Base-by-base conservation (phyloP, 2,329 filamentous ascomycete species). In the Colletotrichum chlorophyti region DNA sequence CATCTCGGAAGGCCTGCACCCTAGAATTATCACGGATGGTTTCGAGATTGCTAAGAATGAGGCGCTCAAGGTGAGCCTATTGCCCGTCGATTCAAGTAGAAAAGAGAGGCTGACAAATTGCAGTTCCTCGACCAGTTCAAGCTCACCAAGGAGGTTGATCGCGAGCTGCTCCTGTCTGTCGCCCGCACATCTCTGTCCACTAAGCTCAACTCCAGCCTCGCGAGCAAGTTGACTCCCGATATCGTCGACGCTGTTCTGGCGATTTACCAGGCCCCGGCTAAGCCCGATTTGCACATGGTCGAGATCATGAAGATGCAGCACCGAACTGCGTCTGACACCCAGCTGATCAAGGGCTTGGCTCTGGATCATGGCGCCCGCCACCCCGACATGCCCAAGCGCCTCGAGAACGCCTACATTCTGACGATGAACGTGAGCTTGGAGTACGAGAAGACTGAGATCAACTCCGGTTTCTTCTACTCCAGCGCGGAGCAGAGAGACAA, bases 301-400 rank as follows among this genome's bases (percentile, higher is more conserved):
- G 95, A 99, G 78, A 98, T 99, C 69, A 99, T 99, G 95, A 98
- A 96, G 75, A 98, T 99, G 94, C 95, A 99, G 80, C 95, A 99
- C 80, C 91, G 94, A 67, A 93, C 91, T 49, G 93, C 94, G 58
- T 91, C 95, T 27, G 95, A 99, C 75, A 99, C 95, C 55, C 93
- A 97, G 76, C 86, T 99, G 59, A 97, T 99, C 74, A 88, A 91
- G 64, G 95, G 95, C 60, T 83, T 99, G 58, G 95, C 92, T 9
- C 81, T 99, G 61, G 95, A 99, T 70, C 95, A 99, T 75, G 95
- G 95, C 65, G 93, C 95, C 11, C 87, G 95, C 70, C 95, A 99
- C 77, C 95, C 95, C 3, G 95, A 99, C 71, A 99, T 99, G 95
- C 92, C 95, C 8, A 98, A 97, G 82, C 85, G 91, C 58, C 87